Evolutionary conservation across 768 basidiomycete genomes (phyloP).

Genomic region (Tylopilus felleus): DNA sequence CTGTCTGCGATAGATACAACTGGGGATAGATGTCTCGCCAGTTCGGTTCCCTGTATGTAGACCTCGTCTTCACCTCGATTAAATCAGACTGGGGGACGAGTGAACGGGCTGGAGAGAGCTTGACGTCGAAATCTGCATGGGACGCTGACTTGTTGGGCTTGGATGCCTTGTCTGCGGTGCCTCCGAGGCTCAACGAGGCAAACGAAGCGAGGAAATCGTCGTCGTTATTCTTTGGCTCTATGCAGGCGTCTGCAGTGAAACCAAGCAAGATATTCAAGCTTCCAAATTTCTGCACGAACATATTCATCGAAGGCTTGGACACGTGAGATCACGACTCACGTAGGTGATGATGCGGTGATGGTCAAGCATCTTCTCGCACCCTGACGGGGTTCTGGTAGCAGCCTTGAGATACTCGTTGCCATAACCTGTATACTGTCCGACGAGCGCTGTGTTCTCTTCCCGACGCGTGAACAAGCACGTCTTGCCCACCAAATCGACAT

Average conservation of each 20-base stretch:
- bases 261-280: constrained; percentile 57
- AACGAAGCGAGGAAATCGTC: constrained; percentile 28
- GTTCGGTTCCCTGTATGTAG: constrained; percentile 34
- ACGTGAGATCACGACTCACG: constrained; percentile 37
- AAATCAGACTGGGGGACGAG: constrained; percentile 36
- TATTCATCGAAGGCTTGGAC: not conserved
- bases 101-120: constrained; percentile 23
- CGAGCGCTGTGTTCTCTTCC: constrained; percentile 37
- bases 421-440: constrained; percentile 38
- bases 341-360: constrained; percentile 65
- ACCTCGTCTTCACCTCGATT: constrained; percentile 36
- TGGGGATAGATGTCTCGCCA: constrained; percentile 66
- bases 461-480: constrained; percentile 60
- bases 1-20: constrained; percentile 66
- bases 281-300: constrained; percentile 47
- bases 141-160: not conserved
- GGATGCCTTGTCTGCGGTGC: not conserved
- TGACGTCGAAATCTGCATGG: constrained; percentile 15
- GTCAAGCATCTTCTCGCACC: constrained; percentile 49
- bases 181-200: constrained; percentile 20
- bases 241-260: constrained; percentile 50
- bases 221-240: constrained; percentile 16
- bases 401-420: constrained; percentile 63
- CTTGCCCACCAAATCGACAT: constrained; percentile 57
- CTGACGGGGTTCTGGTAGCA: constrained; percentile 43